These are phyloP conservation scores for Aspergillus fructus DNA, from an alignment of 2,329 filamentous ascomycete species.

Conservation along the genomic window DNA sequence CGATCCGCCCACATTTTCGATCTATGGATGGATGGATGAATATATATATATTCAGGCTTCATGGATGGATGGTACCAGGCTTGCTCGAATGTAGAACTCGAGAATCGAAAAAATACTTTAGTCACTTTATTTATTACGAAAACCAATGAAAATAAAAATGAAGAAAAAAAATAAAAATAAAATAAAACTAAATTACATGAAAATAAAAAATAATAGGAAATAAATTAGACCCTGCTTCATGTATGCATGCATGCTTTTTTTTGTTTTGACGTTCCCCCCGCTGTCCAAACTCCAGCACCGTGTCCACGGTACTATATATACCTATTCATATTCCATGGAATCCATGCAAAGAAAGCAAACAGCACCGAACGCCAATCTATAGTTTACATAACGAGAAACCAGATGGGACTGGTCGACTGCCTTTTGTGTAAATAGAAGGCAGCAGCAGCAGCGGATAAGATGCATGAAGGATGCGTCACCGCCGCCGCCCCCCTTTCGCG, in stretches of 20 bases:
- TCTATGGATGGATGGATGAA: too few relatives aligned
- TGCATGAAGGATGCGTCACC: background rate
- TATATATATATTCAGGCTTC: too few relatives aligned
- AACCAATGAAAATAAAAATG: too few relatives aligned
- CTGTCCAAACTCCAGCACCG: background rate
- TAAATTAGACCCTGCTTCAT: background rate
- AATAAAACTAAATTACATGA: background rate
- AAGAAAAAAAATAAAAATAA: too few relatives aligned
- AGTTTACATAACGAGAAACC: background rate
- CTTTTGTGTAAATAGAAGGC: background rate
- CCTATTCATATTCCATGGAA: background rate
- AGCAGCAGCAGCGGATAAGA: too few relatives aligned
- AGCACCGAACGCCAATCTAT: conserved; percentile 1
- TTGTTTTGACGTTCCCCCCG: background rate
- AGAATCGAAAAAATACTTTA: too few relatives aligned
- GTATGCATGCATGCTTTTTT: background rate
- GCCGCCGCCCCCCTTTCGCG: conserved; percentile 34
- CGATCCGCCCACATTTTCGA: too few relatives aligned
- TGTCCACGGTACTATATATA: background rate
- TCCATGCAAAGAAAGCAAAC: background rate
- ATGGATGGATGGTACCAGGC: too few relatives aligned
- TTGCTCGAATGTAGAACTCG: too few relatives aligned
- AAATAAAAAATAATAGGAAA: background rate
- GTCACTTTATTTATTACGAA: too few relatives aligned
- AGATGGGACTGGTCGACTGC: background rate